phyloP scores from a whole-genome alignment of 306 rosid species.

The Cicer yamashitae region DNA sequence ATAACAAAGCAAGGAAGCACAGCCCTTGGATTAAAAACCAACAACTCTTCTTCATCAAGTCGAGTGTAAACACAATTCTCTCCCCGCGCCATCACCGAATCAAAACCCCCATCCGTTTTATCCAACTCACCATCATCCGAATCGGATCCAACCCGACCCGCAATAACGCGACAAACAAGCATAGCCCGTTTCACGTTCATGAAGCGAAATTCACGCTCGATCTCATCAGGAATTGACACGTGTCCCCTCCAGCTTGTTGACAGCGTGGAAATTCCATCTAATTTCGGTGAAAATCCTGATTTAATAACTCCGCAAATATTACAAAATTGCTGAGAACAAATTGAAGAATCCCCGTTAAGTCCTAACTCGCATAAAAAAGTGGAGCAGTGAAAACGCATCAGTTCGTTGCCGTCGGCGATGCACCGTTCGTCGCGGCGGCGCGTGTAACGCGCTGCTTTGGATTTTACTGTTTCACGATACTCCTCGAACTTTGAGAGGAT shows the following conservation, averaged over 20 bases:
- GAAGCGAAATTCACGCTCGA: conserved; percentile 80
- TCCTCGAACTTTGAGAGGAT: conserved; percentile 86
- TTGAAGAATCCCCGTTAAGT: conserved; percentile 63
- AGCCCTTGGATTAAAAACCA: conserved; percentile 94
- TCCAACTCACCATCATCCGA: conserved; percentile 58
- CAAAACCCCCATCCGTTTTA: conserved; percentile 71
- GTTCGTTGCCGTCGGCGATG: conserved; percentile 93
- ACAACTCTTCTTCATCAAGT: conserved; percentile 81
- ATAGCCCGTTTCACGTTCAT: conserved; percentile 93
- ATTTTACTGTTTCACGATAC: conserved; percentile 75
- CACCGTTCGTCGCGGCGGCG: conserved; percentile 77
- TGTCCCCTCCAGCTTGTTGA: conserved; percentile 88
- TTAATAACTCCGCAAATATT: conserved; percentile 80
- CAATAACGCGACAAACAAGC: conserved; percentile 85
- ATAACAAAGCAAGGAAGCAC: conserved; percentile 99
- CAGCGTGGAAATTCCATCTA: conserved; percentile 92
- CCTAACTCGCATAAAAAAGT: conserved; percentile 88
- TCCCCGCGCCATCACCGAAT: conserved; percentile 71
- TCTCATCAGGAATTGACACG: conserved; percentile 79
- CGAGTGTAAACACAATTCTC: conserved; percentile 66
- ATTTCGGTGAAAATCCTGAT: conserved; percentile 84
- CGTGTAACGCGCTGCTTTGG: conserved; percentile 62
- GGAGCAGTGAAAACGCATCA: conserved; percentile 88
- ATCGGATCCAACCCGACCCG: conserved; percentile 86
- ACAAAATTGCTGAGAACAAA: conserved; percentile 81